Percentiles rank a stretch among this genome's conserved stretches.
Evolutionary conservation across 805 yeast species (phyloP).

Genomic region (Candida andamanensis): DNA sequence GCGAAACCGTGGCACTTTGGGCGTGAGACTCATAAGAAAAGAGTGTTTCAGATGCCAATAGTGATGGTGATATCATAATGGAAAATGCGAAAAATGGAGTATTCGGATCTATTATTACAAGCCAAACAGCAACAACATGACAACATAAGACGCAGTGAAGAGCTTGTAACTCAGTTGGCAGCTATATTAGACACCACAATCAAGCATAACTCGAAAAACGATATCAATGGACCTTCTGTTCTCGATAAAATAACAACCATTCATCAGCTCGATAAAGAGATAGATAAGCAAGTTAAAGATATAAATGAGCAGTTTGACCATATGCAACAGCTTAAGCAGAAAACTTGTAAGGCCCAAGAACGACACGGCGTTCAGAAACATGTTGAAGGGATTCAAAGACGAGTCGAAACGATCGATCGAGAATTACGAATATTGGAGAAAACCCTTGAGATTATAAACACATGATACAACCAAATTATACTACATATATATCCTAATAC

Average conservation of each 20-base stretch:
- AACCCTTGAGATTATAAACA: conserved; percentile 21
- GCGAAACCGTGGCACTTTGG: too few relatives aligned
- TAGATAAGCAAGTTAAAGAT: conserved; percentile 25
- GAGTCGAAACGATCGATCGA: conserved; percentile 68
- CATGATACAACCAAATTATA: background rate
- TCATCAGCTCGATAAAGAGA: conserved; percentile 33
- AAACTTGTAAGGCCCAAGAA: background rate
- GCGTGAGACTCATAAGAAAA: too few relatives aligned
- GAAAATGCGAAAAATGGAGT: conserved; percentile 11
- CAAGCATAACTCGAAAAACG: conserved; percentile 20
- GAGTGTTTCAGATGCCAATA: too few relatives aligned
- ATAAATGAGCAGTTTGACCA: background rate
- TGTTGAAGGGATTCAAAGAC: conserved; percentile 15
- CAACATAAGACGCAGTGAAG: conserved; percentile 22
- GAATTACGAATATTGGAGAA: conserved; percentile 66
- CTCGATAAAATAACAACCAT: conserved; percentile 37
- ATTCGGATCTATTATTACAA: conserved; percentile 21
- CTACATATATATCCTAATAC: background rate
- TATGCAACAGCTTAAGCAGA: background rate
- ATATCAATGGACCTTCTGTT: conserved; percentile 12
- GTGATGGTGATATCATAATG: too few relatives aligned
- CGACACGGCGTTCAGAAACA: background rate
- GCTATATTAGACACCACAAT: conserved; percentile 19
- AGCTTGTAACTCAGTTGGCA: conserved; percentile 22
- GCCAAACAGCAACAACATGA: conserved; percentile 32